Evolutionary conservation across 768 basidiomycete species (phyloP).

Genomic region (Leccinum aurantiacum): DNA sequence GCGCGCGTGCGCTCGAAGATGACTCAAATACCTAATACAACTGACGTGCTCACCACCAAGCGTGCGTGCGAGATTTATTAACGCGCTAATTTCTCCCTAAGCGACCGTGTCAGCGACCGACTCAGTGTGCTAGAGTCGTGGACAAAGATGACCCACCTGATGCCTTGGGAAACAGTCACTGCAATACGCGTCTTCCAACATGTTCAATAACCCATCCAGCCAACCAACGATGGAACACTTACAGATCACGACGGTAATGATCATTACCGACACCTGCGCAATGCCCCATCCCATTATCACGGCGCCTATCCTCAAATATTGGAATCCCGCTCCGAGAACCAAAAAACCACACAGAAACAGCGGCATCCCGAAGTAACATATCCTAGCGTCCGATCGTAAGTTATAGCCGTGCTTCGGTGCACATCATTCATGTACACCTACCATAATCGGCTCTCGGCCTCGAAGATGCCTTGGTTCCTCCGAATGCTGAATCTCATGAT

Average conservation of each 20-base stretch:
- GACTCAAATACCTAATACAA: background rate
- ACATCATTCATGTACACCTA: constrained; percentile 12
- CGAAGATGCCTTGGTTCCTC: constrained; percentile 51
- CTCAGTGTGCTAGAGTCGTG: background rate
- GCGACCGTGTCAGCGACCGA: background rate
- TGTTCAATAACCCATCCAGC: background rate
- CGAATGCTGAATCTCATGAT: constrained; percentile 45
- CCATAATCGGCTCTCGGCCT: constrained; percentile 49
- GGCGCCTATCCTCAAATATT: constrained; percentile 30
- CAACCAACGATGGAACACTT: constrained; percentile 6
- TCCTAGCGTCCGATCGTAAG: constrained; percentile 19
- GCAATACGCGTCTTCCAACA: constrained; percentile 37
- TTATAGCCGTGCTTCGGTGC: background rate
- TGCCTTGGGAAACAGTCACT: constrained; percentile 38
- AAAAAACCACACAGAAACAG: constrained; percentile 43
- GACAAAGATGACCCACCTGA: constrained; percentile 20
- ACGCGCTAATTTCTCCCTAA: constrained; percentile 43
- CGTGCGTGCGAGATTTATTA: constrained; percentile 42
- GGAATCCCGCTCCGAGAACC: constrained; percentile 39
- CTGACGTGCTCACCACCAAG: constrained; percentile 27
- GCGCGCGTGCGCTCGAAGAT: background rate
- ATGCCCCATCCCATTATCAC: constrained; percentile 47
- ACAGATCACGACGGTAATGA: constrained; percentile 44
- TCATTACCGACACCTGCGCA: constrained; percentile 36
- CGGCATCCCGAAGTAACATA: constrained; percentile 40